A percentile compares a stretch with the other conserved stretches of the same genome.
These are phyloP conservation scores for Lantana camara DNA, from an alignment of 257 asterid species.

Conservation along the genomic window DNA sequence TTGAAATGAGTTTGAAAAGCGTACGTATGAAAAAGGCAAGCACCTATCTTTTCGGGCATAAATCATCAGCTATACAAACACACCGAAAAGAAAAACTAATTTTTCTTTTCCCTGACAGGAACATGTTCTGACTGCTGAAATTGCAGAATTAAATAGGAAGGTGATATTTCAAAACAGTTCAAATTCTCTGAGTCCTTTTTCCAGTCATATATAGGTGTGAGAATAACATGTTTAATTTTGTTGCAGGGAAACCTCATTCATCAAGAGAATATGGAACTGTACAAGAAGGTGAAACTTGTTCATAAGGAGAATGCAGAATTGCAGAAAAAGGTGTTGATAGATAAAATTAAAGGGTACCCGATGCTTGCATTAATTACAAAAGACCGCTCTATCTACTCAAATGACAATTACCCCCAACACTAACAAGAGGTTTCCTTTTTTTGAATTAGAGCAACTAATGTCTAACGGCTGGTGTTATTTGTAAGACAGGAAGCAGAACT, in stretches of 20 bases:
- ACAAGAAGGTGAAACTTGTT: conserved; percentile 48
- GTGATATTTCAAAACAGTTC: conserved; percentile 34
- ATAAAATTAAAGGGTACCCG: background rate
- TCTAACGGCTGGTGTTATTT: too few relatives aligned
- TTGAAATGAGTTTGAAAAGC: conserved; percentile 62
- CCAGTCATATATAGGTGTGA: conserved; percentile 11
- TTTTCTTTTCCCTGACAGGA: conserved; percentile 45
- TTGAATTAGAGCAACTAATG: too few relatives aligned
- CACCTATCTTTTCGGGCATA: background rate
- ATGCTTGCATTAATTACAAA: too few relatives aligned
- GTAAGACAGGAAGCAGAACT: too few relatives aligned
- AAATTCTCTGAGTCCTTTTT: conserved; percentile 1
- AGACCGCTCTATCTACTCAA: too few relatives aligned
- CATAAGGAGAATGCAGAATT: conserved; percentile 51
- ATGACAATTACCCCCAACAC: too few relatives aligned
- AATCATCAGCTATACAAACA: background rate
- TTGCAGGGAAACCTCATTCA: conserved; percentile 58
- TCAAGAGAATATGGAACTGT: conserved; percentile 58
- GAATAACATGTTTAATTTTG: conserved; percentile 23
- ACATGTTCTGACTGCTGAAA: conserved; percentile 49
- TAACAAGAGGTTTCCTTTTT: too few relatives aligned
- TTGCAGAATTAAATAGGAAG: conserved; percentile 61
- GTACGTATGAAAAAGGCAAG: conserved; percentile 59
- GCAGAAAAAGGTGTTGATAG: conserved; percentile 53
- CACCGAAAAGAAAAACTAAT: background rate